Evolutionary conservation across 176 grass and related monocot species (phyloP), one percentile per base, ranked within the genome.

Genomic region (Panicum miliaceum): DNA sequence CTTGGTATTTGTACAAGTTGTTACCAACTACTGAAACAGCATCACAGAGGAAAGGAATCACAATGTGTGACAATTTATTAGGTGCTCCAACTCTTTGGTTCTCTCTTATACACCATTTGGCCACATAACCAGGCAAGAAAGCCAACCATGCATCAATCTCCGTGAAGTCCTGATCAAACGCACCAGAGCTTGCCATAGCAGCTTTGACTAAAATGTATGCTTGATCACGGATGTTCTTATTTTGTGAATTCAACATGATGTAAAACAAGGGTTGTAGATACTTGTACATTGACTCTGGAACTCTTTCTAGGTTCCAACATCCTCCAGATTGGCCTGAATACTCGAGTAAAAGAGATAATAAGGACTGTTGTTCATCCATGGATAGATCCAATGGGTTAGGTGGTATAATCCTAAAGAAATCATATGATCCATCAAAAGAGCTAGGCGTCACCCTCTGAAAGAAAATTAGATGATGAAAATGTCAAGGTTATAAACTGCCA

Each of bases 221-320:
- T 88, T 90, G 71, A 77, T 91, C 87, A 79, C 72, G 50, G 36
- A 89, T 91, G 73, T 29, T 78, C 82, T 91, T 90, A 29, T 56
- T 68, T 81, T 89, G 85, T 51, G 90, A 93, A 86, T 91, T 76
- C 83, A 93, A 86, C 76, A 95, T 85, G 60, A 95, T 79, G 73
- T 86, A 78, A 26, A 91, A 82, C 64, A 92, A 48, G 41, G 91
- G 95, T 74, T 93, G 90, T 80, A 98, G 79, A 84, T 95, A 83
- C 77, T 93, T 98, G 87, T 98, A 93, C 84, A 95, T 98, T 47
- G 79, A 95, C 80, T 98, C 89, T 48, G 92, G 92, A 80, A 88
- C 46, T 74, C 89, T 91, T 42, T 83, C 82, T 63, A 72, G 75
- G 54, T 78, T 48, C 79, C 54, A 88, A 77, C 27, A 56, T 82